Base-by-base conservation (phyloP, 768 basidiomycete species). In the Serpula lacrymans region DNA sequence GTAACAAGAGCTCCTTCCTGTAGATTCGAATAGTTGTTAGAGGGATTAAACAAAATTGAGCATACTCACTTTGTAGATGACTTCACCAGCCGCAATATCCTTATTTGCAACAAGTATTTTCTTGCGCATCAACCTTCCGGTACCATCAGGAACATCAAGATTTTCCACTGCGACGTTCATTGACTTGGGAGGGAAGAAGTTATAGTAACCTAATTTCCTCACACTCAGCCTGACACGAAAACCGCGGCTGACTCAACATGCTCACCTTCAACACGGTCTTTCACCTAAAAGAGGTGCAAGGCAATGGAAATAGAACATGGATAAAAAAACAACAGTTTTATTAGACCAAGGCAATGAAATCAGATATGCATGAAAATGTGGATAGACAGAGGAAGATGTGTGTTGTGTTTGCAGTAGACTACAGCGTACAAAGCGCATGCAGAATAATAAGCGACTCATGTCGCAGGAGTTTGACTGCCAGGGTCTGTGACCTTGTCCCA, bases 401-500 rank as follows among this genome's bases (percentile, higher is more conserved):
- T 43, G 47, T 27, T 12, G 45, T 37, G 26, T 50, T 24, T 34
- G 39, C 20, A 25, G 37, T 59, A 59, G 53, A 48, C 54, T 62
- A 59, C 50, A 57, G 52, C 59, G 47, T 54, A 57, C 54, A 42
- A n/a, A n/a, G 47, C 38, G 46, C 58, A 56, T 39, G 46, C 46
- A 33, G 31, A 33, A 14, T 50, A 52, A 60, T 43, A 40, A 20
- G 42, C 43, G 56, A 51, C 42, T 50, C 49, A 53, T 48, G 61
- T 55, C 43, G 68, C 69, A 48, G 75, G 71, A 37, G 73, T 70
- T 47, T 72, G 73, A 42, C 71, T 68, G 45, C 78, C 84, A 34
- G 84, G 75, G 58, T 90, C 86, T 51, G 88, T 87, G 68, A 92
- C 64, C 51, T 74, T 83, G 67, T 92, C 89, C 89, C 88, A 92